Percentiles rank a stretch among this genome's conserved stretches.
These are phyloP conservation scores for Xylogone sp. DNA, from an alignment of 2,329 filamentous ascomycete species.

Conservation along the genomic window DNA sequence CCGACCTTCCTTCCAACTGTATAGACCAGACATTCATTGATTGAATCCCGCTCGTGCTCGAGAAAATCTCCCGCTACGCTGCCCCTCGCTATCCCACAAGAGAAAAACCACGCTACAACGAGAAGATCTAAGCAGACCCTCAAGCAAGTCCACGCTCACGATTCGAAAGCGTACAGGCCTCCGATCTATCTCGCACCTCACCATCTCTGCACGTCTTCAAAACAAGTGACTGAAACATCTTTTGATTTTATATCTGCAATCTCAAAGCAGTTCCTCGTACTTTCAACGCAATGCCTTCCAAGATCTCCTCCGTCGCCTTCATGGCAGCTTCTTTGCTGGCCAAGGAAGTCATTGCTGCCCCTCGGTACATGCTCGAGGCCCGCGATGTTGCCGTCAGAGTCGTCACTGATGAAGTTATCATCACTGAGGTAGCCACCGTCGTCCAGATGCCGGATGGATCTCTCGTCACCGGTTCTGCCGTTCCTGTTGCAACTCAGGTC, in stretches of 20 bases:
- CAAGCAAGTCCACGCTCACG: too few relatives aligned
- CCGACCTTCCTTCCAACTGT: neutral
- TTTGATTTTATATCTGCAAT: too few relatives aligned
- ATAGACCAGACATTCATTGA: neutral
- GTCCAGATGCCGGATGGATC: neutral
- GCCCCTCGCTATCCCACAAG: too few relatives aligned
- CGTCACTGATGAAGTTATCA: neutral
- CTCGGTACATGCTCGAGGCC: neutral
- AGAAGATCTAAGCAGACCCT: too few relatives aligned
- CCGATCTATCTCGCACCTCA: too few relatives aligned
- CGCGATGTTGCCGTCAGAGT: neutral
- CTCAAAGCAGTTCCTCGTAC: too few relatives aligned
- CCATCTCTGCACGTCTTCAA: too few relatives aligned
- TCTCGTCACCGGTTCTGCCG: neutral
- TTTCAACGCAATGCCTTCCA: neutral
- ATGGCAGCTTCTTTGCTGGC: neutral
- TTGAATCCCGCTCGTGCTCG: too few relatives aligned
- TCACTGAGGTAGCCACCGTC: neutral
- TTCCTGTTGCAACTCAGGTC: neutral
- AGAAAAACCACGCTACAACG: too few relatives aligned
- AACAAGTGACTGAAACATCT: too few relatives aligned
- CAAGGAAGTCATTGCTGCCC: neutral
- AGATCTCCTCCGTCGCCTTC: neutral
- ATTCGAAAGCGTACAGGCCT: too few relatives aligned
- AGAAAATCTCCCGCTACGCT: too few relatives aligned